Evolutionary conservation across 257 asterid species (phyloP), one percentile per base, ranked within the genome.

Genomic region (Nicotiana undulata): DNA sequence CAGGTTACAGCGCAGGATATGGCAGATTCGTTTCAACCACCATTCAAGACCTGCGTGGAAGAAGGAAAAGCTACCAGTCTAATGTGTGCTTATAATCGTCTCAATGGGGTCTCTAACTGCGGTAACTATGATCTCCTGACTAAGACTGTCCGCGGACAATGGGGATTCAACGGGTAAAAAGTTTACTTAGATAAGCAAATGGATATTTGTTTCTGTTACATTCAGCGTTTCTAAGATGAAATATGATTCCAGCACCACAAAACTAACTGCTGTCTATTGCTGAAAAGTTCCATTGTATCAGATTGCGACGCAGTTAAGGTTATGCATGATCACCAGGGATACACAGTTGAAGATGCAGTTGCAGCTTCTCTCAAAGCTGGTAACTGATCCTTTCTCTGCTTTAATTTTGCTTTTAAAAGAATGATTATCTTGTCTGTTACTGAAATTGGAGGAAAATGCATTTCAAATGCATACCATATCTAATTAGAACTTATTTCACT

Each of bases 301-400:
- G 95, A 92, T 44, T 91, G 97, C 49, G 96, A 91, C n/a, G 96
- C 91, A 2, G 94, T 93, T 16, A 86, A 81, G 7, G 81, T 89
- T 37, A 90, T 92, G 17, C 89, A 85, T 81, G 88, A 87, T 29
- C 6, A 12, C 66, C 97, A 91, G 81, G 89, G 89, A n/a, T 91
- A 90, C 65, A 93, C 86, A 77, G 92, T 93, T 0, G 97, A 92
- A 84, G 97, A 92, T 82, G 97, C 96, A n/a, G 93, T 91, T 49
- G 93, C 90, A 13, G 86, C 84, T 75, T 93, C 88, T 52, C 93
- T 91, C 24, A 87, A 88, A 91, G 97, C 97, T 70, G 97, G 97
- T 91, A 80, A 32, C 22, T 37, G 3, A 1, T 63, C 49, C 22
- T 22, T 74, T 61, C 67, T 76, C 20, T 34, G 66, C 65, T 49